Evolutionary conservation across 441 rosid species (phyloP).

Genomic region (Geranium incanum): DNA sequence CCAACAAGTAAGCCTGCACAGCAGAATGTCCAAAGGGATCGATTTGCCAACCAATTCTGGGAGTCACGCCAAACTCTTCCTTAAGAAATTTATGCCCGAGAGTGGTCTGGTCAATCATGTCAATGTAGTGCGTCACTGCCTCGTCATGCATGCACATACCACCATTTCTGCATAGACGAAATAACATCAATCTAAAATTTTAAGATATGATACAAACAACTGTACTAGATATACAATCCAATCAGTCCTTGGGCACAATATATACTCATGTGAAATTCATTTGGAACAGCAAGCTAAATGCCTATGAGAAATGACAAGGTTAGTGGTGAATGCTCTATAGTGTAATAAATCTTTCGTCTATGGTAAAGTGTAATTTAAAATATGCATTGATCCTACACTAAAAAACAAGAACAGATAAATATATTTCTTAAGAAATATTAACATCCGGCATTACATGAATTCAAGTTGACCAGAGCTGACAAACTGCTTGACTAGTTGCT

Average conservation of each 20-base stretch:
- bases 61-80: slow-evolving; percentile 77
- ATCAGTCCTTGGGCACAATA: neutral
- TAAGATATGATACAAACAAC: neutral
- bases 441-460: slow-evolving; percentile 47
- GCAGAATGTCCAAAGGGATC: slow-evolving; percentile 99
- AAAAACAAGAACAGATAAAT: neutral
- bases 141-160: slow-evolving; percentile 99
- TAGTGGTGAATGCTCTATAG: neutral
- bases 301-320: slow-evolving; percentile 1
- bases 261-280: neutral
- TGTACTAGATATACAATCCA: neutral
- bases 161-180: slow-evolving; percentile 58
- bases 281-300: neutral
- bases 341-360: neutral
- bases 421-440: neutral
- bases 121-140: slow-evolving; percentile 87
- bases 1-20: slow-evolving; percentile 91
- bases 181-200: neutral
- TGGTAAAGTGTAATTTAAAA: neutral
- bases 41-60: slow-evolving; percentile 99
- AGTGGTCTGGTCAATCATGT: slow-evolving; percentile 98
- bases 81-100: slow-evolving; percentile 81
- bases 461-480: slow-evolving; percentile 86
- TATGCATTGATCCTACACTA: neutral
- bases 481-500: slow-evolving; percentile 53